A percentile compares a stretch with the other conserved stretches of the same genome.
Conservation (phyloP, 1,284 basidiomycete genomes). For the Inonotus hispidus region DNA sequence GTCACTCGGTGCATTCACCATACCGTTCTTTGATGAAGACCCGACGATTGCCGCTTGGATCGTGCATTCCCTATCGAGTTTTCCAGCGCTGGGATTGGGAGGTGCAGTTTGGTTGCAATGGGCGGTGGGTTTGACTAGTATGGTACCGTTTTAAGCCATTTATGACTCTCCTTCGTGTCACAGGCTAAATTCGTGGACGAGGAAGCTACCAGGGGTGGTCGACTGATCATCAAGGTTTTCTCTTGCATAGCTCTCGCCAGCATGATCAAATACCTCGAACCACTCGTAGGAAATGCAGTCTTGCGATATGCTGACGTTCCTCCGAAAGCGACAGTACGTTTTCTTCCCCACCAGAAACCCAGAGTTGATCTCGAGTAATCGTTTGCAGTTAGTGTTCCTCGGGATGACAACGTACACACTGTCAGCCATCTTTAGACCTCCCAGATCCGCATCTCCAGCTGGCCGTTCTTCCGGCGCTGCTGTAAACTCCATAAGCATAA, state of each 20-base stretch:
- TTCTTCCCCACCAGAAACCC: not conserved
- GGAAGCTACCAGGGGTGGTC: constrained; percentile 5
- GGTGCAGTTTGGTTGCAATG: constrained; percentile 15
- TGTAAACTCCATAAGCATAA: not conserved
- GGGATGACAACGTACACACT: constrained; percentile 5
- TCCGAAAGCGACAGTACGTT: constrained; percentile 4
- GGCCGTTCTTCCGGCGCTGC: not conserved
- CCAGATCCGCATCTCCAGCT: not conserved
- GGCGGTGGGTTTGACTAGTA: not conserved
- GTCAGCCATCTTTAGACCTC: not conserved
- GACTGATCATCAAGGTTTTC: not conserved
- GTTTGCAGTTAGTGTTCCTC: not conserved
- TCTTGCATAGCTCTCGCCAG: constrained; percentile 1
- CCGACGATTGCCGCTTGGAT: constrained; percentile 2
- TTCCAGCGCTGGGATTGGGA: constrained; percentile 5
- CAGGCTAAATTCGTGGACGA: constrained; percentile 9
- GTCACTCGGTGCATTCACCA: not conserved
- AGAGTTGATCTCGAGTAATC: not conserved
- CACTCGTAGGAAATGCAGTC: not conserved
- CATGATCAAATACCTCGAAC: constrained; percentile 6
- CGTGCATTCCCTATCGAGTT: constrained; percentile 5
- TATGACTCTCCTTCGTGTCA: not conserved
- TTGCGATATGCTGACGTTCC: not conserved
- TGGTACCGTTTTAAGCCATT: not conserved
- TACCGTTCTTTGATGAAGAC: not conserved